These are phyloP conservation scores for Pseudomassariella vexata DNA, from an alignment of 2,329 filamentous ascomycete species.

Conservation along the genomic window DNA sequence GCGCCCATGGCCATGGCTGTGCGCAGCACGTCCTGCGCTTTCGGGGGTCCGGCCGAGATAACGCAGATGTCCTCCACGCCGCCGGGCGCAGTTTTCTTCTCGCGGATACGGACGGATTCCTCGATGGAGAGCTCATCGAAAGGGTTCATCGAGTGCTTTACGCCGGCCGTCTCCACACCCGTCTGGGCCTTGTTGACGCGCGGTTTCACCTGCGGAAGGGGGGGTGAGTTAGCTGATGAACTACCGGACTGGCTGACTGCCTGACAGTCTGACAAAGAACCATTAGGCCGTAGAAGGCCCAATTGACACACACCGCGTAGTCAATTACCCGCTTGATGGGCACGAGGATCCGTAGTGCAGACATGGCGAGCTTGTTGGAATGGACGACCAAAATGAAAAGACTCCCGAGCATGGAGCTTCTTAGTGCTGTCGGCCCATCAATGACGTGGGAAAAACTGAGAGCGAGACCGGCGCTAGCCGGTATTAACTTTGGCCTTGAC, in stretches of 20 bases:
- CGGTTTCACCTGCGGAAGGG: slow-evolving; percentile 65
- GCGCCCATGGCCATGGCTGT: slow-evolving; percentile 99
- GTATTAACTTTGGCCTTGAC: slow-evolving; percentile 13
- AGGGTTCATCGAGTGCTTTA: slow-evolving; percentile 98
- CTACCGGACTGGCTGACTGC: too few species aligned
- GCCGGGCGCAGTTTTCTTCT: slow-evolving; percentile 66
- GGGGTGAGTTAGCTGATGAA: too few species aligned
- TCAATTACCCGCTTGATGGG: slow-evolving; percentile 82
- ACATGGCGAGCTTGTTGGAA: slow-evolving; percentile 38
- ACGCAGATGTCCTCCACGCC: slow-evolving; percentile 89
- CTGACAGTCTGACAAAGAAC: too few species aligned
- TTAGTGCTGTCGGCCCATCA: too few species aligned
- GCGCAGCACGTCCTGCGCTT: slow-evolving; percentile 81
- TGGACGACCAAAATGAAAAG: too few species aligned
- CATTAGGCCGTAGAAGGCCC: too few species aligned
- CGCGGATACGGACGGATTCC: slow-evolving; percentile 90
- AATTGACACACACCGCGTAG: slow-evolving; percentile 61
- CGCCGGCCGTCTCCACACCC: slow-evolving; percentile 82
- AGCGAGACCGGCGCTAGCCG: slow-evolving; percentile 25
- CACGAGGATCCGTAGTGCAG: slow-evolving; percentile 67
- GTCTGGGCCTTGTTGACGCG: slow-evolving; percentile 70
- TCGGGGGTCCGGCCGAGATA: slow-evolving; percentile 81
- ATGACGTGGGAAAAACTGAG: slow-evolving; percentile 23
- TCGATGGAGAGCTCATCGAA: slow-evolving; percentile 98
- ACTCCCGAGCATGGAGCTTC: too few species aligned